These are phyloP conservation scores for Babesia sp. DNA, from an alignment of 169 alveolate genomes.

Conservation along the genomic window DNA sequence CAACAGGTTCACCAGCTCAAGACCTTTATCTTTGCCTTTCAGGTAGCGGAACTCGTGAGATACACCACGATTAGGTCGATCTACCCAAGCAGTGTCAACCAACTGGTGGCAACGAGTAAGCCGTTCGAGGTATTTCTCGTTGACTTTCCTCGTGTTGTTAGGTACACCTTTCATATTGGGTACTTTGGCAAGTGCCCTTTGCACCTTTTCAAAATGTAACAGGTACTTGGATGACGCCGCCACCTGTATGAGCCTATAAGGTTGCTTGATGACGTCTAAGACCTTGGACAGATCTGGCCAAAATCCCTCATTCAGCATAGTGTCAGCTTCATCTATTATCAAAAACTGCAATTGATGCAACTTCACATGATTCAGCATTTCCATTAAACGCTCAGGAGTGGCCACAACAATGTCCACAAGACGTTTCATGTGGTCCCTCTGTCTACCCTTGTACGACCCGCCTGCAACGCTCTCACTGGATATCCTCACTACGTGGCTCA, in stretches of 20 bases:
- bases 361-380: constrained; percentile 30
- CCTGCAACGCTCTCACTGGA: constrained; percentile 37
- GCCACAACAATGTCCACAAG: constrained; percentile 66
- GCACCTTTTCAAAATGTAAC: constrained; percentile 40
- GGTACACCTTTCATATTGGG: constrained; percentile 10
- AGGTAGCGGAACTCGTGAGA: constrained; percentile 45
- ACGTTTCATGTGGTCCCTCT: constrained; percentile 48
- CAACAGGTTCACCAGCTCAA: constrained; percentile 46
- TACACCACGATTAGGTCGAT: constrained; percentile 56
- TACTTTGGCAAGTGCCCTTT: constrained; percentile 26
- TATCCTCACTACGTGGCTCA: constrained; percentile 49
- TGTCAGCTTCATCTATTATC: constrained; percentile 61
- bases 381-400: constrained; percentile 44
- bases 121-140: constrained; percentile 17
- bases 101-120: constrained; percentile 8
- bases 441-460: constrained; percentile 26
- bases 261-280: constrained; percentile 21
- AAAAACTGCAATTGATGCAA: constrained; percentile 32
- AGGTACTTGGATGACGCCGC: constrained; percentile 45
- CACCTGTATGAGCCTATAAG: constrained; percentile 28
- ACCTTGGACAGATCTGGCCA: constrained; percentile 37
- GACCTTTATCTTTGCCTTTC: constrained; percentile 44
- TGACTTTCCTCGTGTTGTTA: constrained; percentile 7
- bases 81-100: constrained; percentile 51
- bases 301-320: constrained; percentile 56